Base-by-base conservation (phyloP, 192 early-diverging fungal species). In the Thamnidium elegans region DNA sequence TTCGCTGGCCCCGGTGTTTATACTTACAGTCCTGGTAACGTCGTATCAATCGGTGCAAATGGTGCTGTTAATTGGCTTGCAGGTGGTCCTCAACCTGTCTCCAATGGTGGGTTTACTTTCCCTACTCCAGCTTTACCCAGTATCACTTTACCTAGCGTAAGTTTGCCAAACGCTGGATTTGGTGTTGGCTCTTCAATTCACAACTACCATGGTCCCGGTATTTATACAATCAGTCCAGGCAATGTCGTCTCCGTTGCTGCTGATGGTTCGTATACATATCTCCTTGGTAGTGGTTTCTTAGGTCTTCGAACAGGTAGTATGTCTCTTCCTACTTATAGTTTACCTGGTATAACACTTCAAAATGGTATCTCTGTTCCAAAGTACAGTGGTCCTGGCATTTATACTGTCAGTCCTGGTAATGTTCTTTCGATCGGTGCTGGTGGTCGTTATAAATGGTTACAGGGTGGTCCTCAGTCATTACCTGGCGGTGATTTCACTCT, bases 301-400 rank as follows among this genome's bases (percentile, higher is more conserved):
- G 58, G 58, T 26, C 6, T 23, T 10, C 9, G 15, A 13, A 4
- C 4, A 2, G 13, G 10, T 10, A 19, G 4, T 5, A 5, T 48
- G 4, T 4, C 15, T 17, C 46, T 48, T 17, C 46, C 46, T 48
- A 13, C 46, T 5, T 14, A 17, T 19, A 14, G 0, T 17, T 48
- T 48, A 14, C 46, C 46, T 19, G 10, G 34, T 19, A 13, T 21
- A 0, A 39, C 15, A 20, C 31, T 17, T 19, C 15, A 20, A 8
- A 48, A 15, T 5, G 13, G 13, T 48, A 31, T 58, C 9, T 1
- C 19, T 15, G 10, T 58, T 21, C 55, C 55, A 20, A 7, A 8
- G 9, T 58, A 39, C 19, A 7, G 9, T 11, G 55, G 55, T 42
- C 55, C 55, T 42, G 55, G 55, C 0, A 9, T 58, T 42, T 58